Evolutionary conservation across 345 rosid species (phyloP).

Genomic region (Lepidium sativum): DNA sequence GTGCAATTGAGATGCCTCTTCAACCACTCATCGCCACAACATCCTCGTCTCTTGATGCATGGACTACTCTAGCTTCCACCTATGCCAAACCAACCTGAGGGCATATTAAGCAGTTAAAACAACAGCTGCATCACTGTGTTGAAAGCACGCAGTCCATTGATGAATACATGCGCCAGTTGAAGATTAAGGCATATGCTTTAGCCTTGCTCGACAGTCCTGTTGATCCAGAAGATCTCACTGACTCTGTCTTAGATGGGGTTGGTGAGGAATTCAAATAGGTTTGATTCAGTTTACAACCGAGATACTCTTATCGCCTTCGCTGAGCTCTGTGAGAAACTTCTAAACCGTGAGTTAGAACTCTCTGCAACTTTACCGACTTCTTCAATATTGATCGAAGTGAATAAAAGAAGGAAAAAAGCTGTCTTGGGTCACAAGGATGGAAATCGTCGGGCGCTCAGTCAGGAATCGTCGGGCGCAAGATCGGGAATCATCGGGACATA

Average conservation of each 20-base stretch:
- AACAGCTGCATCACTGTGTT: background rate
- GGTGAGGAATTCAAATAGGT: background rate
- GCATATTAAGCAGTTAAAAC: background rate
- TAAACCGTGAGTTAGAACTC: background rate
- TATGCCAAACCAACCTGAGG: background rate
- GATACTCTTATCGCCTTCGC: background rate
- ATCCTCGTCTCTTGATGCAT: too few relatives aligned
- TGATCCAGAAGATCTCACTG: background rate
- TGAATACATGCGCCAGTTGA: background rate
- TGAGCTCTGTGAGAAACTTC: background rate
- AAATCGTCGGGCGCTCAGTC: too few relatives aligned
- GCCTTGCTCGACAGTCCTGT: background rate
- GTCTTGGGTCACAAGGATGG: too few relatives aligned
- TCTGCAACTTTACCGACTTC: too few relatives aligned
- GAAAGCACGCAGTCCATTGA: background rate
- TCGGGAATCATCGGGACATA: too few relatives aligned
- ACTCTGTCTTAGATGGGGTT: background rate
- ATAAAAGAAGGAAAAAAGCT: too few relatives aligned
- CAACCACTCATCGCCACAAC: too few relatives aligned
- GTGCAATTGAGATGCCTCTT: too few relatives aligned
- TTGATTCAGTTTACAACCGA: background rate
- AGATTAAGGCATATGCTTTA: background rate
- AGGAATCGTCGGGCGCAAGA: too few relatives aligned
- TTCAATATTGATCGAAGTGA: too few relatives aligned
- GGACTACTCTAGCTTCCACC: background rate